Base-by-base conservation (phyloP, 257 asterid genomes). In the Solanum commersonii region DNA sequence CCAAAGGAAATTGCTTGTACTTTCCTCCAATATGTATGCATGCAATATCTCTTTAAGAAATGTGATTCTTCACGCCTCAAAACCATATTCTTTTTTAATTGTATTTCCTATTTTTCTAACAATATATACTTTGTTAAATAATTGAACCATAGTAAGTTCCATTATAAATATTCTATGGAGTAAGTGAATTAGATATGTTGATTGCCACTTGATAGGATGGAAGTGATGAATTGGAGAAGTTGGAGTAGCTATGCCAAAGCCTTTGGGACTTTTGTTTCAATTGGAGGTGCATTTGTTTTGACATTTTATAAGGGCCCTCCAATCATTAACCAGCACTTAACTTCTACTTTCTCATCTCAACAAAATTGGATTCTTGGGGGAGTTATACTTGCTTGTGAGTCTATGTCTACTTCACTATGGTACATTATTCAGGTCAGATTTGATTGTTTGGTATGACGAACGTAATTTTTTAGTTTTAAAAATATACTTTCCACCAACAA, bases 301-400 rank as follows among this genome's bases (percentile, higher is more conserved):
- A 70, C 77, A 70, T 31, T 70, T 70, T 15, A 70, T 31, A 31
- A 18, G 40, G 77, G 77, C 38, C n/a, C 77, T 70, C 40, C 38
- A 70, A 31, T 70, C n/a, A 31, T 70, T 70, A 70, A 70, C 40
- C 40, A 70, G 8, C 77, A 70, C 77, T 18, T 70, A 15, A 70
- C 77, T 70, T 70, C 38, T 70, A 16, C 5, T 29, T 29, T 70
- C 35, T 83, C 90, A 23, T 71, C 92, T 25, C 89, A 89, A 27
- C 92, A 92, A 87, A 89, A 90, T 77, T 91, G 95, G 94, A 67
- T 89, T 1, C 89, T 91, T 27, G 95, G 94, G 44, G 95, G 94
- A 37, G 27, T 83, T 44, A 73, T 92, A 67, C 93, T 93, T 27
- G 90, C 92, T 10, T 46, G 84, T 42, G 94, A 93, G 81, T 88